phyloP scores from a whole-genome alignment of 2,329 filamentous ascomycete genomes.

The Tolypocladium paradoxum region DNA sequence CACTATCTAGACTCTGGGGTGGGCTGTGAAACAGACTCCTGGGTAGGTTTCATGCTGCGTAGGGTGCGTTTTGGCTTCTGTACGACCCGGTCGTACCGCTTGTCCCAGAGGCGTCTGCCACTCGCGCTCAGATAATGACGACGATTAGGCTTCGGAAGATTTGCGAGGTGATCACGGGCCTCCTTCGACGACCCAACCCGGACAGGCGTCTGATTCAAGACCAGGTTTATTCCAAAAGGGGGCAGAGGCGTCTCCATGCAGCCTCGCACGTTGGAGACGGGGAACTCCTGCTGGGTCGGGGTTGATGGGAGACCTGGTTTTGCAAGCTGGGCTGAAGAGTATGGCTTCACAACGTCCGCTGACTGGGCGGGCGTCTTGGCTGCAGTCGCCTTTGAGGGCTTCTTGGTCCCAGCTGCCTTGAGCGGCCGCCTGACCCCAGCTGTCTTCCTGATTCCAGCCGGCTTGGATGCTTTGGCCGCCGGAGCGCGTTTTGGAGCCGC shows the following conservation, averaged over 20 bases:
- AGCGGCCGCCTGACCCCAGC: not conserved
- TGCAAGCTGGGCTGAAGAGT: not conserved
- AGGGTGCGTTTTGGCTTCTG: not conserved
- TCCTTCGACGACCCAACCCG: not conserved
- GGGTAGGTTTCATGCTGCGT: not conserved
- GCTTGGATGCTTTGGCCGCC: not conserved
- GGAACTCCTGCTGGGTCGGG: conserved; percentile 4
- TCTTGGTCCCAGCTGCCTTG: not conserved
- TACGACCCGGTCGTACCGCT: conserved; percentile 1
- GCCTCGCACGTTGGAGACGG: conserved; percentile 7
- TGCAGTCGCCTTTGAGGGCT: not conserved
- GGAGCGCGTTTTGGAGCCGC: not conserved
- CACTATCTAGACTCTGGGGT: not conserved
- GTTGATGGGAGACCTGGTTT: not conserved
- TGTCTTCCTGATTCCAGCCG: not conserved
- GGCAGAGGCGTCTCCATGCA: not conserved
- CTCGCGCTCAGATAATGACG: conserved; percentile 6
- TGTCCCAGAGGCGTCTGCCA: conserved; percentile 2
- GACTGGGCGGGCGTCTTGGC: not conserved
- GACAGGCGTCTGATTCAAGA: not conserved
- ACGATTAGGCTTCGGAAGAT: conserved; percentile 2
- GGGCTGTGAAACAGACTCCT: not conserved
- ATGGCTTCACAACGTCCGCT: not conserved
- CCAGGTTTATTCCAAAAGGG: not conserved
- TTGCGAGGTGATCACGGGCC: conserved; percentile 5